Evolutionary conservation across 179 eudicot genomes (phyloP).

Genomic region (Spergularia azorica): DNA sequence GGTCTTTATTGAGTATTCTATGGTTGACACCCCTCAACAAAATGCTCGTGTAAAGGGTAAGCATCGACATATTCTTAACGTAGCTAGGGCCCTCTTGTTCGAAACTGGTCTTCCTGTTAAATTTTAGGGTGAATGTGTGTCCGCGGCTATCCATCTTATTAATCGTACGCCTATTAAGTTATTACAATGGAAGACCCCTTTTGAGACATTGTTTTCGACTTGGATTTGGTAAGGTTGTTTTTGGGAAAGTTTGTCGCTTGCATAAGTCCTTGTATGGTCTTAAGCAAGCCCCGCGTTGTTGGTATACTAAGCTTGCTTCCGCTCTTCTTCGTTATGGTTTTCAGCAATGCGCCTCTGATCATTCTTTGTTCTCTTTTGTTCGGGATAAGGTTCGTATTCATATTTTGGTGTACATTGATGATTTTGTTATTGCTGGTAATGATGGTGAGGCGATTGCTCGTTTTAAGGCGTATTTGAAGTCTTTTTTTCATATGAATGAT

Average conservation of each 20-base stretch:
- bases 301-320: conserved; percentile 12
- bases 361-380: neutral
- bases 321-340: neutral
- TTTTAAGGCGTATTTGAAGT: too few relatives aligned
- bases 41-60: neutral
- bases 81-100: neutral
- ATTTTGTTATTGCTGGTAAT: neutral
- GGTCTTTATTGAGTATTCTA: neutral
- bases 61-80: neutral
- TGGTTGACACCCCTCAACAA: neutral
- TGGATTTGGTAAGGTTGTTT: neutral
- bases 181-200: neutral
- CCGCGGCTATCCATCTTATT: neutral
- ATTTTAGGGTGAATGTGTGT: neutral
- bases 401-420: neutral
- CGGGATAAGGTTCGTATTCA: neutral
- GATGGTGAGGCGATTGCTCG: too few relatives aligned
- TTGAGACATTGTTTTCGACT: neutral
- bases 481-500: neutral
- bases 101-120: neutral
- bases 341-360: neutral
- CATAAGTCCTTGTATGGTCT: conserved; percentile 15
- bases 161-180: neutral
- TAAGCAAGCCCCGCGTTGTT: neutral
- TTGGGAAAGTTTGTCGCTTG: conserved; percentile 1